Percentiles rank a stretch among this genome's conserved stretches.
phyloP scores from a whole-genome alignment of 768 basidiomycete species.

The Tulasnella sp. region DNA sequence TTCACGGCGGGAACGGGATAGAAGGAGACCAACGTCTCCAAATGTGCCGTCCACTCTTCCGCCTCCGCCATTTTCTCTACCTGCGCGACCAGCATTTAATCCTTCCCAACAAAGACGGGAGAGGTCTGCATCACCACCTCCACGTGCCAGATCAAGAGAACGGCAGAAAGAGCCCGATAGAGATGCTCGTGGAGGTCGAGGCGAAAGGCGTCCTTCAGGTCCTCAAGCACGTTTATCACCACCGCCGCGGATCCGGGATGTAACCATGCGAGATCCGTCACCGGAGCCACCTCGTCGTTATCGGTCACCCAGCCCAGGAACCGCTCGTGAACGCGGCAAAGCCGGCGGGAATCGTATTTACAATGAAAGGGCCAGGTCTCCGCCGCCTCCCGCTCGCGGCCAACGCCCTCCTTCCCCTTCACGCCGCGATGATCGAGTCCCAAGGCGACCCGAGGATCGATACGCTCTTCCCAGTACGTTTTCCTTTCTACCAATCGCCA shows the following conservation, averaged over 20 bases:
- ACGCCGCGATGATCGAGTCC: not conserved
- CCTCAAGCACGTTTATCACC: not conserved
- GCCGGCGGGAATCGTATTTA: not conserved
- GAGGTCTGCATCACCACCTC: slow-evolving; percentile 2
- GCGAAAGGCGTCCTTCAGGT: not conserved
- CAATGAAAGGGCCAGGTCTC: not conserved
- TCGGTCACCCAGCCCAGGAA: not conserved
- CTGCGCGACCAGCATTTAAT: not conserved
- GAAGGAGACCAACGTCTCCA: not conserved
- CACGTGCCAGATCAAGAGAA: not conserved
- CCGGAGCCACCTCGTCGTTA: not conserved
- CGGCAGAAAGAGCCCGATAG: not conserved
- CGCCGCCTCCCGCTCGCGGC: not conserved
- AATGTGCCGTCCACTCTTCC: slow-evolving; percentile 1
- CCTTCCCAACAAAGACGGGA: not conserved
- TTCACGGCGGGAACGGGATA: not conserved
- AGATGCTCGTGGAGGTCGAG: not conserved
- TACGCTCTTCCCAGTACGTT: not conserved
- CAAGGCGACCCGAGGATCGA: not conserved
- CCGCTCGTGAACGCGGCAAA: not conserved
- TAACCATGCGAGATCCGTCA: not conserved
- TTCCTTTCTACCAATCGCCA: not conserved
- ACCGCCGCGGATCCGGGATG: not conserved
- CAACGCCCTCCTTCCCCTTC: not conserved
- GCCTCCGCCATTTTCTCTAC: not conserved